Percentiles rank a stretch among this genome's conserved stretches.
phyloP scores from a whole-genome alignment of 2,329 filamentous ascomycete species.

The Fusarium sp. region DNA sequence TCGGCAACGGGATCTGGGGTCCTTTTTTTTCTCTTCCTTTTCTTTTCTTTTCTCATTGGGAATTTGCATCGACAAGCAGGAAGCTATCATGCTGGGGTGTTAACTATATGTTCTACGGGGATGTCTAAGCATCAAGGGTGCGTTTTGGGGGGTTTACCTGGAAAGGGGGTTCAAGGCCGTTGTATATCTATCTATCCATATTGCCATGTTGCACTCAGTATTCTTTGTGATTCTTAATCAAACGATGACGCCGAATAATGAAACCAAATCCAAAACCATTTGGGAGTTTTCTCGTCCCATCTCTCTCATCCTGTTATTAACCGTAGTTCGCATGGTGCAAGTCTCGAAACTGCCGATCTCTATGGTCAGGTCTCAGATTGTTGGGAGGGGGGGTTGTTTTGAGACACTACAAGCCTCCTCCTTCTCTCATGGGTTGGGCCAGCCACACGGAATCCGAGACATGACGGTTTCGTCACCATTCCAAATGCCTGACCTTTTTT shows the following conservation, averaged over 20 bases:
- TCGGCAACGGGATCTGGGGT: conserved; percentile 6
- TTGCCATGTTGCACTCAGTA: not conserved
- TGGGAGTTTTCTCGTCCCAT: not conserved
- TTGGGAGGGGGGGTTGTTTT: not conserved
- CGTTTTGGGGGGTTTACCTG: not conserved
- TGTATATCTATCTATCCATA: conserved; percentile 25
- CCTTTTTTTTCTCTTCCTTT: not conserved
- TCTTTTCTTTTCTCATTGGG: not conserved
- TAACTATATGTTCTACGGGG: conserved; percentile 1
- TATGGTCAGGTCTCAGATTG: not conserved
- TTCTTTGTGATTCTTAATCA: not conserved
- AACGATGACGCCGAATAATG: conserved; percentile 5
- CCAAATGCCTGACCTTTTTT: not conserved
- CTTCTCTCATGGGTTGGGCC: not conserved
- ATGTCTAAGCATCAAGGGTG: not conserved
- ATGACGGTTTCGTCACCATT: conserved; percentile 31
- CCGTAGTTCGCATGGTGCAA: not conserved
- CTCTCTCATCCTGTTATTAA: not conserved
- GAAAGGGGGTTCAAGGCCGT: not conserved
- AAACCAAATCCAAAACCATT: not conserved
- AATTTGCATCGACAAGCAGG: conserved; percentile 14
- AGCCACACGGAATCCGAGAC: conserved; percentile 14
- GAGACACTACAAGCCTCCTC: conserved; percentile 9
- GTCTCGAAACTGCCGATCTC: not conserved
- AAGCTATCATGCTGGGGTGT: not conserved